Evolutionary conservation across 192 early-diverging fungal genomes (phyloP), one percentile per base, ranked within the genome.

Genomic region (Entophlyctis luteolus): DNA sequence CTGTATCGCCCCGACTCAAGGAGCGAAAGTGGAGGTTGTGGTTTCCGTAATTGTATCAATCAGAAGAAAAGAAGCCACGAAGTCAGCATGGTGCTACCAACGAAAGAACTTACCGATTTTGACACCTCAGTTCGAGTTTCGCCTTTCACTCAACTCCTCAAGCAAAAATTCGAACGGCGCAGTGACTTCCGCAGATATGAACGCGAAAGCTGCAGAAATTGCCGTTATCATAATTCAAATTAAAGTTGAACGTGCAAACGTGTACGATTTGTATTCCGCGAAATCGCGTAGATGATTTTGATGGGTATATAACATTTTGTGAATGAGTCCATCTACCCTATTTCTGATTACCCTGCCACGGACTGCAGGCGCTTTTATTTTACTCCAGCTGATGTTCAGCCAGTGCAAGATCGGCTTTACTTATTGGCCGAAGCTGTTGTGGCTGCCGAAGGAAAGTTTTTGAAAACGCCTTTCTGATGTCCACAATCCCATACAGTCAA

Each of bases 191-290:
- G 68, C 68, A 5, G 68, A 70, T 49, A 45, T 70, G 4, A 59
- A 70, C 48, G 68, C 68, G 25, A 70, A 70, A 35, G 68, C 68
- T 32, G 37, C 25, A 35, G 58, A 70, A 35, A 56, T 70, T 27
- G 8, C 23, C 45, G 60, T 14, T 18, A 47, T 62, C 29, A 62
- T 62, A 47, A 31, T 28, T 4, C 10, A 47, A 20, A 42, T 62
- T 23, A 42, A 47, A 14, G 47, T 31, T 14, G 60, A 23, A 25
- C 60, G 60, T 20, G 16, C 31, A 4, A 27, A 52, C 22, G 14
- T 8, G 23, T 6, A 8, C 23, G 50, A 52, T 52, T 2, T 42
- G 49, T 16, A 29, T 39, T 27, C 39, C 57, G 45, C 39, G 60
- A 47, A 62, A 45, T 32, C 28, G 60, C 37, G 5, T 48, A 4